phyloP scores from a whole-genome alignment of 768 basidiomycete species.

The Hygrophorus russula region DNA sequence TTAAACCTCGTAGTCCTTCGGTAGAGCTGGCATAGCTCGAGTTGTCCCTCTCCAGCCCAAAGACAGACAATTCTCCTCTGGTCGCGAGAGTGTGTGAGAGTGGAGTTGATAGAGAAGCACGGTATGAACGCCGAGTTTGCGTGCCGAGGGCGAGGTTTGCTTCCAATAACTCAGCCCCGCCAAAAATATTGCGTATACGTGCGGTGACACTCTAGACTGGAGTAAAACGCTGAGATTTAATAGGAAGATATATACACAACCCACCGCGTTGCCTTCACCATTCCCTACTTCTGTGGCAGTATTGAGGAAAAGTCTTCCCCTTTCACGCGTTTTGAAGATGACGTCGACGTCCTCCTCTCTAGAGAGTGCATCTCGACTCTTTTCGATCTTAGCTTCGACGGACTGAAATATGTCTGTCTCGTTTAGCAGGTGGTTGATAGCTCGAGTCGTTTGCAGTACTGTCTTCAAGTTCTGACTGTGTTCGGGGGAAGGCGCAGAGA shows the following conservation, averaged over 20 bases:
- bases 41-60: conserved; percentile 72
- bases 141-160: conserved; percentile 79
- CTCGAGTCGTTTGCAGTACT: conserved; percentile 59
- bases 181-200: conserved; percentile 79
- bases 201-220: conserved; percentile 57
- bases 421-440: conserved; percentile 52
- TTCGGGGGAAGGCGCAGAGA: conserved; percentile 13
- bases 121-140: conserved; percentile 74
- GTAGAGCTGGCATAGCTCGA: conserved; percentile 63
- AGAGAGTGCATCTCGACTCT: conserved; percentile 41
- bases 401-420: conserved; percentile 70
- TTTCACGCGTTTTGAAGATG: conserved; percentile 68
- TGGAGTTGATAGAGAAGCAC: conserved; percentile 55
- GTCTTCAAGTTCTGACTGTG: conserved; percentile 38
- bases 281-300: conserved; percentile 89
- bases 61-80: conserved; percentile 58
- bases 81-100: conserved; percentile 52
- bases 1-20: conserved; percentile 53
- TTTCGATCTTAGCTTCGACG: conserved; percentile 54
- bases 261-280: conserved; percentile 84
- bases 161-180: conserved; percentile 82
- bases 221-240: not conserved
- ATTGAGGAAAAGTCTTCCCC: conserved; percentile 64
- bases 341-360: conserved; percentile 62
- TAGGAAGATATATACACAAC: conserved; percentile 19